Base-by-base conservation (phyloP, 2,329 filamentous ascomycete genomes). In the Trichoderma arundinaceum region DNA sequence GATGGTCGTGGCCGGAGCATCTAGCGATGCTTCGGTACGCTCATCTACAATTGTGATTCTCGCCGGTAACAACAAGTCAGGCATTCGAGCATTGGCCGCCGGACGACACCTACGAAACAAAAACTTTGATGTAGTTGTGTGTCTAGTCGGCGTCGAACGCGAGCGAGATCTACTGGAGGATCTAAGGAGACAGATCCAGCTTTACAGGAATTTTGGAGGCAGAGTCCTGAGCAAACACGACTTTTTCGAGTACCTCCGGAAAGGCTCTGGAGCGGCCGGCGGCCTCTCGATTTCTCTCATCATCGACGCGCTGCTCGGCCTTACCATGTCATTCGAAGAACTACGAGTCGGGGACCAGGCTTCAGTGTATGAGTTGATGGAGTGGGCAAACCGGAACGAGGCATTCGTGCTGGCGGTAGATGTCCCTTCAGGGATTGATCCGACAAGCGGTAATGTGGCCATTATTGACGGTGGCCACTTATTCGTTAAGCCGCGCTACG, bases 11-110 rank as follows among this genome's bases (percentile, higher is more conserved):
- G 81, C 74, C 8, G 74, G 72, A 49, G 71, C 73, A 1, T 73
- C 74, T 7, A 71, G 73, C 19, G 74, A 76, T 17, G 70, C 72
- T 8, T 71, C 71, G 41, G 65, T 74, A 46, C 75, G 66, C 67
- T 76, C 72, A 49, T 76, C 77, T 4, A 81, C 83, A 0, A 80
- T 88, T 38, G 88, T 96, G 22, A 87, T 98, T 7, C 83, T 98
- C n/a, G 94, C 92, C 0, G 94, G 95, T n/a, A 98, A 97, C 76
- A 94, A 97, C 77, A 92, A 92, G 70, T 93, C 90, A 0, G 94
- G 94, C 44, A 89, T 92, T 43, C 86, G 94, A 66, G 92, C 93
- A 3, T 84, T 98, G 61, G 91, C 92, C 13, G 93, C 93, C 4
- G 93, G 90, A 33, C 88, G 95, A 4, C 94, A 98, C 75, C 84